A percentile compares a stretch with the other conserved stretches of the same genome.
Evolutionary conservation across 2,329 filamentous ascomycete species (phyloP).

Genomic region (Colletotrichum orbiculare): DNA sequence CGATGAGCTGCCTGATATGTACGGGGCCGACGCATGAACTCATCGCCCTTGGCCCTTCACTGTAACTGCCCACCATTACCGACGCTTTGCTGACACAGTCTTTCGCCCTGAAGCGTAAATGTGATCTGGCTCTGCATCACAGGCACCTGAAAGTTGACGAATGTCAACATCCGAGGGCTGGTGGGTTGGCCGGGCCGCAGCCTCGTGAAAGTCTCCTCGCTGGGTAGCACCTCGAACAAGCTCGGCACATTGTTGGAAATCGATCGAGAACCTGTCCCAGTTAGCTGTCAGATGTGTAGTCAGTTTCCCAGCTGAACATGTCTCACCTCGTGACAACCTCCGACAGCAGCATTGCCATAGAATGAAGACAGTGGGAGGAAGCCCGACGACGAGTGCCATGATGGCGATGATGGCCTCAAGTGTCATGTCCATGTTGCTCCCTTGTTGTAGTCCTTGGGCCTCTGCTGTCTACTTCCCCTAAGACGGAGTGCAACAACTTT

Average conservation of each 20-base stretch:
- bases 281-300: too few relatives aligned
- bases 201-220: neutral
- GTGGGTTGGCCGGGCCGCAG: neutral
- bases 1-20: too few relatives aligned
- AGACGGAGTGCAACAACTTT: too few relatives aligned
- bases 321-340: neutral
- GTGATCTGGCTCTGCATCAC: neutral
- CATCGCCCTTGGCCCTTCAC: too few relatives aligned
- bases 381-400: constrained; percentile 5
- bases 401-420: constrained; percentile 28
- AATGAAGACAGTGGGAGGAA: constrained; percentile 12
- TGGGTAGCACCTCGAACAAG: neutral
- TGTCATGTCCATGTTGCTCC: constrained; percentile 13
- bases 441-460: neutral
- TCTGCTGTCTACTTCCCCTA: too few relatives aligned
- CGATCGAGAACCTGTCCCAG: neutral
- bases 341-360: constrained; percentile 8
- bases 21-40: too few relatives aligned
- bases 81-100: too few relatives aligned
- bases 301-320: too few relatives aligned
- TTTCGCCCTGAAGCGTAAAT: neutral
- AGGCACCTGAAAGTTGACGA: neutral
- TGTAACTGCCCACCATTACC: too few relatives aligned
- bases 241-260: neutral
- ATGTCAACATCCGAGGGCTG: neutral